Evolutionary conservation across 805 yeast species (phyloP), one percentile per base, ranked within the genome.

Genomic region (Ogataea methanolica): DNA sequence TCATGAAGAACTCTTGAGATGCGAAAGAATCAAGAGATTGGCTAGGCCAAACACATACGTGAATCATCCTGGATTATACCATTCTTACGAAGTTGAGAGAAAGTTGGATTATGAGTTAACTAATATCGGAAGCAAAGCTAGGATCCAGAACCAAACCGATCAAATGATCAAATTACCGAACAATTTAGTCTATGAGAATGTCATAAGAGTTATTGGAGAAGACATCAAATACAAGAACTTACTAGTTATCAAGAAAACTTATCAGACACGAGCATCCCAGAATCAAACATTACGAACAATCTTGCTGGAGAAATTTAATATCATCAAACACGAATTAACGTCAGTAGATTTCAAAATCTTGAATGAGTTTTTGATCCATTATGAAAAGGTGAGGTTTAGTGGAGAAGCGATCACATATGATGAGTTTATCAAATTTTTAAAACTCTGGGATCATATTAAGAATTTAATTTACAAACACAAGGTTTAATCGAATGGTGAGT

Each of bases 321-420:
- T 48, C 2, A 41, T 53, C 21, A 42, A 42, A 17, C 46, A 50
- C 29, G 33, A 42, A 21, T 38, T 50, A 26, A 26, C 44, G 16
- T 39, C 40, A 19, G 33, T 33, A n/a, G 58, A 58, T 33, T 26
- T 46, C 11, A 33, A 42, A 19, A 41, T 41, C 11, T 29, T 61
- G 5, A 52, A 54, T 6, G 59, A 68, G 34, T 77, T 76, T 50
- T 67, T 81, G 4, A 69, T 68, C 4, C 62, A 78, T 14, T 90
- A 88, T 66, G 96, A 90, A 54, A 68, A 70, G 43, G 71, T 84
- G 35, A 70, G 88, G 49, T 90, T 81, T 63, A 78, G 92, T 6
- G 85, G 87, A 2, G 63, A 70, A 17, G 72, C 79, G 16, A 78
- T 88, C 16, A 65, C 75, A 1, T 81, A 83, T 52, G 70, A 67